These are phyloP conservation scores for Candida ascalaphidarum DNA, from an alignment of 805 yeast species.

Conservation along the genomic window DNA sequence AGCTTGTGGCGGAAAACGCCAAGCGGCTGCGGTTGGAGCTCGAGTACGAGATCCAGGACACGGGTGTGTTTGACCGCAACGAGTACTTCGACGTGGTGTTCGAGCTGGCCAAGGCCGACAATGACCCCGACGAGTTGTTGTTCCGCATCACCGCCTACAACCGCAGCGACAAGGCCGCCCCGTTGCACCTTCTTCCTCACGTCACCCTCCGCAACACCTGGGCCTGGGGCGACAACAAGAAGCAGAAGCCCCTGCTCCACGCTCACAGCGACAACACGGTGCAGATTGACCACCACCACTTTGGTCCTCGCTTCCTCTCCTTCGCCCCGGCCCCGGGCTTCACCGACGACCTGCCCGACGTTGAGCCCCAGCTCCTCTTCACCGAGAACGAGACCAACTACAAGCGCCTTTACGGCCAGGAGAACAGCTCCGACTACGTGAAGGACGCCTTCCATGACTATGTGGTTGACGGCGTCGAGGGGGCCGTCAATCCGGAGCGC, in stretches of 20 bases:
- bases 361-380: conserved; percentile 69
- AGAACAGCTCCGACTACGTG: conserved; percentile 51
- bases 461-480: conserved; percentile 51
- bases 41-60: conserved; percentile 80
- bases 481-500: conserved; percentile 60
- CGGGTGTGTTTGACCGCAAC: conserved; percentile 63
- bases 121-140: conserved; percentile 69
- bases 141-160: conserved; percentile 86
- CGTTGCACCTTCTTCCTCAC: conserved; percentile 81
- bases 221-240: conserved; percentile 70
- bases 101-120: conserved; percentile 82
- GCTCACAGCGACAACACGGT: conserved; percentile 39
- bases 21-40: conserved; percentile 56
- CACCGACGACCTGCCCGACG: conserved; percentile 48
- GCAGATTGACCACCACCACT: conserved; percentile 55
- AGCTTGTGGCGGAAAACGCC: conserved; percentile 60
- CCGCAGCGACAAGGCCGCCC: conserved; percentile 77
- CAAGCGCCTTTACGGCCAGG: conserved; percentile 53
- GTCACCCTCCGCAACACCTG: conserved; percentile 81
- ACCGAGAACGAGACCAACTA: conserved; percentile 88
- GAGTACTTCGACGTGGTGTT: conserved; percentile 81
- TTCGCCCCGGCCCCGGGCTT: conserved; percentile 84
- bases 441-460: conserved; percentile 92
- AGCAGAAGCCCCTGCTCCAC: conserved; percentile 41
- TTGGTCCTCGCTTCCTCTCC: conserved; percentile 53